phyloP scores from a whole-genome alignment of 768 basidiomycete genomes.

The Suillus placidus region DNA sequence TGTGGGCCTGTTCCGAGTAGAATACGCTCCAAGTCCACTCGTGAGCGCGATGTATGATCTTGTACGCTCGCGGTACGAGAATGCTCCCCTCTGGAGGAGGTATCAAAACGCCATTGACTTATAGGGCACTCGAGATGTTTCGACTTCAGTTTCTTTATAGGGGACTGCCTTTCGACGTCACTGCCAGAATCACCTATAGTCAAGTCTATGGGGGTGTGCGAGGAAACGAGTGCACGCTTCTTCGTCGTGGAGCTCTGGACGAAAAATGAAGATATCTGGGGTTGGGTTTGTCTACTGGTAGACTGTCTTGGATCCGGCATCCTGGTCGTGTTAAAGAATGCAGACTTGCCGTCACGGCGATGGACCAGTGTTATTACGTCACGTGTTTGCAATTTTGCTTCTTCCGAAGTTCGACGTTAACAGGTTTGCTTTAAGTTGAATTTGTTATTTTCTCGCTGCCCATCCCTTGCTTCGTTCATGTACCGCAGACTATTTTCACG shows the following conservation, averaged over 20 bases:
- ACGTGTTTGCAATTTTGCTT: conserved; percentile 25
- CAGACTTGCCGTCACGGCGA: conserved; percentile 25
- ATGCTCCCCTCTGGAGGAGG: conserved; percentile 2
- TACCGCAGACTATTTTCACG: conserved; percentile 1
- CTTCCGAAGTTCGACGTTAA: not conserved
- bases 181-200: conserved; percentile 42
- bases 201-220: conserved; percentile 51
- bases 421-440: not conserved
- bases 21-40: conserved; percentile 53
- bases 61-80: conserved; percentile 38
- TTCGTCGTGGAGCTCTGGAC: conserved; percentile 9
- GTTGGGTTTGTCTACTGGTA: not conserved
- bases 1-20: conserved; percentile 46
- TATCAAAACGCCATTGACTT: conserved; percentile 50
- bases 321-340: not conserved
- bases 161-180: conserved; percentile 27
- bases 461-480: not conserved
- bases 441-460: too few relatives aligned
- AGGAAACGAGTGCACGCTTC: conserved; percentile 30
- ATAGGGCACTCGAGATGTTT: conserved; percentile 23
- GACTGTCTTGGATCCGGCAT: not conserved
- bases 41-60: conserved; percentile 40
- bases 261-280: conserved; percentile 18
- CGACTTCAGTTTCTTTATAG: conserved; percentile 33
- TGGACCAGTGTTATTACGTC: conserved; percentile 11